Base-by-base conservation (phyloP, 1,284 basidiomycete genomes). In the Pseudomicrostroma phylloplanum region DNA sequence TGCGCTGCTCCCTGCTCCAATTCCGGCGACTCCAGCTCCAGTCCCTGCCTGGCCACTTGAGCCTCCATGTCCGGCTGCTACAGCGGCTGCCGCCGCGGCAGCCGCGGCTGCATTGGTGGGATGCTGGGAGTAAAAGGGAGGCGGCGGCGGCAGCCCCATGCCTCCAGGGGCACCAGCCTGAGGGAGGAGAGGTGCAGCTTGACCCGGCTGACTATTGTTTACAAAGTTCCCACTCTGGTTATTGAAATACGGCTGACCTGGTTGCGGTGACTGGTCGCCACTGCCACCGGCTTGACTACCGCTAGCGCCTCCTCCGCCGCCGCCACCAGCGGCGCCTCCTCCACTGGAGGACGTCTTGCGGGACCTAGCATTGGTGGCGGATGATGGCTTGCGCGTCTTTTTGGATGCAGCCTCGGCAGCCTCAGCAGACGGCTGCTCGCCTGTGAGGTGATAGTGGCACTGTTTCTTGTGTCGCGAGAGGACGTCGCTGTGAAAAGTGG, bases 381-480 rank as follows among this genome's bases (percentile, higher is more conserved):
- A 36, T 6, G 54, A 57, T 46, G 54, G 42, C 21, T 54, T 54
- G 6, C 51, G 51, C 25, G 58, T 42, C 42, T 56, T 59, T 15
- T 17, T 55, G 1, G 58, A 17, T 8, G 25, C 25, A 7, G 53
- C 55, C 6, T 49, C 42, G 8, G 26, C 60, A 4, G 21, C 55
- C 17, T 62, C 54, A 19, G 53, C 17, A 11, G 56, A 58, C 13
- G 51, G 51, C 51, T 54, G n/a, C 21, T 71, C 69, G 21, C 56
- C 72, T 6, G 65, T 62, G 56, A 75, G 64, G 26, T 73, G 68
- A 25, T 71, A 69, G 11, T 69, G 68, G 56, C 76, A 78, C 57
- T 78, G 76, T 26, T 70, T 67, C 64, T 71, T 77, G 67, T 78
- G 76, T 17, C 76, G 71, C 19, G 72, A 72, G 3, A 78, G 65